Evolutionary conservation across 768 basidiomycete genomes (phyloP).

Genomic region (Clitopilus passeckerianus): DNA sequence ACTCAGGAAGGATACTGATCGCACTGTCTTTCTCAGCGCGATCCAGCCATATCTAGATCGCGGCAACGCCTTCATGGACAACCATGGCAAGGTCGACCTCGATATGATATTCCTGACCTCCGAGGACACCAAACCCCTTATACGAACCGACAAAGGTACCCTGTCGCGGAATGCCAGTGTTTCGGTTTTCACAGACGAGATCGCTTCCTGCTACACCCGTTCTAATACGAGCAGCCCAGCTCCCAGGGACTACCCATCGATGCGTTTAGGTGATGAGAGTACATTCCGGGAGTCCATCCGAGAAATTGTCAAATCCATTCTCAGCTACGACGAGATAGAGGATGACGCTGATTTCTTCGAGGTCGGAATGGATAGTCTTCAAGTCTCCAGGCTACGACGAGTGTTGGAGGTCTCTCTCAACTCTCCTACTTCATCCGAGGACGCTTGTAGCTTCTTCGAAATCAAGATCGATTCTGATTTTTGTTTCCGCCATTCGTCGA

Average conservation of each 20-base stretch:
- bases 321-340: conserved; percentile 15
- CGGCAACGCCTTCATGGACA: conserved; percentile 29
- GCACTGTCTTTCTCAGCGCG: conserved; percentile 8
- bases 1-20: conserved; percentile 12
- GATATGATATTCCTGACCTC: conserved; percentile 35
- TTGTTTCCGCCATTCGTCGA: conserved; percentile 24
- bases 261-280: conserved; percentile 10
- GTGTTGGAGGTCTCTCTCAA: conserved; percentile 18
- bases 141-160: conserved; percentile 33
- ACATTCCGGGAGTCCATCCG: conserved; percentile 16
- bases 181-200: conserved; percentile 24
- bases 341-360: conserved; percentile 31
- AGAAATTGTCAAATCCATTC: conserved; percentile 15
- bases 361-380: conserved; percentile 34
- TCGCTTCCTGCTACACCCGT: conserved; percentile 25
- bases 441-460: not conserved
- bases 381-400: conserved; percentile 28
- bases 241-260: conserved; percentile 18
- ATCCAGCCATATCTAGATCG: conserved; percentile 25
- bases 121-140: conserved; percentile 21
- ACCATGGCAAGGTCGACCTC: conserved; percentile 28
- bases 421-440: conserved; percentile 11
- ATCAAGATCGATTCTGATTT: conserved; percentile 19
- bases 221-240: conserved; percentile 14
- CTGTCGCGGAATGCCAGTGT: conserved; percentile 27